A percentile compares a stretch with the other conserved stretches of the same genome.
phyloP scores from a whole-genome alignment of 257 asterid species.

The Primulina tabacum region DNA sequence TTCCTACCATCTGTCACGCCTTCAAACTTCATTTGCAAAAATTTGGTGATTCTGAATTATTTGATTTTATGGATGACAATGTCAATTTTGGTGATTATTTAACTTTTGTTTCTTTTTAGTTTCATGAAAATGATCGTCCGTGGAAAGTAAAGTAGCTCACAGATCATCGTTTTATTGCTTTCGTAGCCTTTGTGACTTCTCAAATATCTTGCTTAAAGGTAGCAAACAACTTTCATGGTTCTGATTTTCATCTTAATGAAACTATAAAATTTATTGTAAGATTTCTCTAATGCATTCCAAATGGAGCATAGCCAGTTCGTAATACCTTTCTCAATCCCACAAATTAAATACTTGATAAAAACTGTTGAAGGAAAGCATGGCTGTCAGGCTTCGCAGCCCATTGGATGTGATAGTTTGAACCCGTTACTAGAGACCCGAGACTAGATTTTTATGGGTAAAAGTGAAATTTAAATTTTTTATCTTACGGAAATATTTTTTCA shows the following conservation, averaged over 20 bases:
- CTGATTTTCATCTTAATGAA: neutral
- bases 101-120: neutral
- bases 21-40: neutral
- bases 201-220: neutral
- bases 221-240: neutral
- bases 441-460: too few species aligned
- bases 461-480: too few species aligned
- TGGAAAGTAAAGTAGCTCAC: neutral
- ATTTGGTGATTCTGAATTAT: neutral
- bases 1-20: neutral
- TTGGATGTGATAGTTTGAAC: too few species aligned
- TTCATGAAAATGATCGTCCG: neutral
- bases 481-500: too few species aligned
- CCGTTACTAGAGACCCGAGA: too few species aligned
- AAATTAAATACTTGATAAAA: too few species aligned
- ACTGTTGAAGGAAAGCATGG: too few species aligned
- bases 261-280: too few species aligned
- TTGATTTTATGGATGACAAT: neutral
- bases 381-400: too few species aligned
- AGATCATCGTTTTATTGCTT: neutral
- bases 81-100: neutral
- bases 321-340: too few species aligned
- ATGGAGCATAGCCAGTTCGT: too few species aligned
- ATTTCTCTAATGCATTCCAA: too few species aligned
- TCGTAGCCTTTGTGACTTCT: neutral